Base-by-base conservation (phyloP, 164 flowering plant species). In the Chimonanthus salicifolius region DNA sequence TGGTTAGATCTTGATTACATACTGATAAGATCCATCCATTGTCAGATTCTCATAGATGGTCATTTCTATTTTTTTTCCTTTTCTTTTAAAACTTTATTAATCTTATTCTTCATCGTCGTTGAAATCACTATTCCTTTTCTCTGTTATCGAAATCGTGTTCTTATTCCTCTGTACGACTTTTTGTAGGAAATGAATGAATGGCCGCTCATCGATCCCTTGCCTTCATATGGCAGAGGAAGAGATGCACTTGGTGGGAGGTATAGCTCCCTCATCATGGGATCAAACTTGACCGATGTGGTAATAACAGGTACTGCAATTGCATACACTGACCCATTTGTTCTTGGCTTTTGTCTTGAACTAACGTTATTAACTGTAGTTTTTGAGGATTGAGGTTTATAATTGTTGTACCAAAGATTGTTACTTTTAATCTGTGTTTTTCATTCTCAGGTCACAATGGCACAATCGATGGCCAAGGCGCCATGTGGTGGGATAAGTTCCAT, bases 211-310 rank as follows among this genome's bases (percentile, higher is more conserved):
- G 78, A 81, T 11, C 89, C 94, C 2, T 77, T 94, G 76, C 98
- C 98, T 50, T 93, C 97, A 1, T 93, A 93, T 78, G 98, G 98
- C 8, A 79, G 87, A 75, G 98, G 97, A 79, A 87, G 97, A 72
- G 97, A 94, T 64, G 80, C 88, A 2, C 70, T 84, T 0, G 93
- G 82, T 49, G 89, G 88, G 69, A 84, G 98, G 71, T 94, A 74
- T 74, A 68, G 74, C 76, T 90, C 94, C 73, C 79, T 93, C 67
- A 86, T 93, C 20, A 87, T 81, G 46, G 97, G 98, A 71, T 81
- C 89, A 10, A 93, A 93, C 70, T 90, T 93, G 58, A 93, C 97
- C 2, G 98, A 93, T 70, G 98, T 93, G 43, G 71, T 93, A 7
- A 69, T 93, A 45, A 93, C 98, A 13, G 98, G 97, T 88, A 72